A percentile compares a stretch with the other conserved stretches of the same genome.
These are phyloP conservation scores for Daldinia childiae DNA, from an alignment of 495 filamentous ascomycete species.

Conservation along the genomic window DNA sequence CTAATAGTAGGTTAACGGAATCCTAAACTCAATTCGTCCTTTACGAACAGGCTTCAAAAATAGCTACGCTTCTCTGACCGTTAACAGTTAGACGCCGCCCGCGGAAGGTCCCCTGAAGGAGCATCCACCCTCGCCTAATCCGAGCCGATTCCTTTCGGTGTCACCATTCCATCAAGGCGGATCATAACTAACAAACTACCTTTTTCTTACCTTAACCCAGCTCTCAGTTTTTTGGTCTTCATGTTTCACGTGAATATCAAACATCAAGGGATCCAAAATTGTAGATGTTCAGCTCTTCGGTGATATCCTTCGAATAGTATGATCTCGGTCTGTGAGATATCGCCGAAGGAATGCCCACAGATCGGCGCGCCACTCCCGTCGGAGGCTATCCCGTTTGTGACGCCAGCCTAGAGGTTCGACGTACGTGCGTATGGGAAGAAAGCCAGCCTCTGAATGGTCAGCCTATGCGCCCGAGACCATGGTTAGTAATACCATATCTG, in stretches of 20 bases:
- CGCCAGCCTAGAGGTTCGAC: conserved; percentile 15
- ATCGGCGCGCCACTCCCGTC: conserved; percentile 41
- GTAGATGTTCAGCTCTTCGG: background rate
- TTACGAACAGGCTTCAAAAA: conserved; percentile 21
- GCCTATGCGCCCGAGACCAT: conserved; percentile 17
- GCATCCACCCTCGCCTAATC: conserved; percentile 33
- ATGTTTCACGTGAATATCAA: conserved; percentile 12
- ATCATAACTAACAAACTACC: background rate
- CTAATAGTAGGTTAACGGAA: background rate
- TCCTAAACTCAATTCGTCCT: conserved; percentile 22
- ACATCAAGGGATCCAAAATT: background rate
- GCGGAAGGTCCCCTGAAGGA: conserved; percentile 22
- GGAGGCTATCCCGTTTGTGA: conserved; percentile 28
- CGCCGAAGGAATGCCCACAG: conserved; percentile 37
- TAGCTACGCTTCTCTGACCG: conserved; percentile 10
- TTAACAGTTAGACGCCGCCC: conserved; percentile 11
- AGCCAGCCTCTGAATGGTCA: background rate
- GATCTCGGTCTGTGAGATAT: conserved; percentile 25
- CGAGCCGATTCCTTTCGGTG: conserved; percentile 36
- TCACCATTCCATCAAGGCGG: conserved; percentile 26
- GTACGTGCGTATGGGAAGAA: conserved; percentile 20
- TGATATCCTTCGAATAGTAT: conserved; percentile 3
- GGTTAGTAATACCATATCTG: conserved; percentile 5
- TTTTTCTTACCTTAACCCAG: conserved; percentile 3
- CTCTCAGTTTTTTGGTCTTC: background rate